phyloP scores from a whole-genome alignment of 306 rosid genomes.

The Glycine tomentella region DNA sequence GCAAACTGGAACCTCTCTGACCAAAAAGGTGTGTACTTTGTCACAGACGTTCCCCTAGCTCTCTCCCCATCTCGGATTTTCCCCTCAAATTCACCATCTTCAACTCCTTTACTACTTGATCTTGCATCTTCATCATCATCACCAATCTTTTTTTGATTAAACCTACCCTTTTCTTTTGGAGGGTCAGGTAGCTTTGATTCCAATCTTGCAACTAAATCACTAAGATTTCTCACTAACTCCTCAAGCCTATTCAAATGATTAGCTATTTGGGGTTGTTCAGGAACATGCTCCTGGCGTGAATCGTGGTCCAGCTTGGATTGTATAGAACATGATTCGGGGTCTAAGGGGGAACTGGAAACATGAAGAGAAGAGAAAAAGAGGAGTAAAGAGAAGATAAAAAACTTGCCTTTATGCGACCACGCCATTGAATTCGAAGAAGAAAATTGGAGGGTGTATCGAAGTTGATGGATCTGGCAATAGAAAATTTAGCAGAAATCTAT shows the following conservation, averaged over 20 bases:
- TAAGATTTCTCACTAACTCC: constrained; percentile 78
- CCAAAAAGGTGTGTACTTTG: constrained; percentile 90
- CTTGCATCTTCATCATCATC: constrained; percentile 18
- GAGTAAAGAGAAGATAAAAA: constrained; percentile 63
- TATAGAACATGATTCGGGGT: constrained; percentile 55
- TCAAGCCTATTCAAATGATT: constrained; percentile 62
- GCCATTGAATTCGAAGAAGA: constrained; percentile 54
- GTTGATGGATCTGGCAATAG: constrained; percentile 55
- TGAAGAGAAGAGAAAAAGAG: constrained; percentile 49
- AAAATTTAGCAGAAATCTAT: constrained; percentile 41
- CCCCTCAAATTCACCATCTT: constrained; percentile 49
- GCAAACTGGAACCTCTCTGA: constrained; percentile 93
- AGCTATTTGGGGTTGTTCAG: constrained; percentile 42
- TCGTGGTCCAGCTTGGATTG: constrained; percentile 43
- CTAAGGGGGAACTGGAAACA: constrained; percentile 49
- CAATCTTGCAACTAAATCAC: constrained; percentile 74
- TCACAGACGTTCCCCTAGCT: constrained; percentile 68
- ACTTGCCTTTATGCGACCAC: constrained; percentile 72
- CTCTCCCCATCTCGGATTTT: constrained; percentile 56
- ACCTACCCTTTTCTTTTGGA: constrained; percentile 49
- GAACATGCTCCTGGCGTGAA: constrained; percentile 42
- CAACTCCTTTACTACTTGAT: constrained; percentile 41
- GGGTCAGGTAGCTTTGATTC: constrained; percentile 66
- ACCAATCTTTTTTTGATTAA: constrained; percentile 30
- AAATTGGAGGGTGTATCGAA: constrained; percentile 28